Base-by-base conservation (phyloP, 805 yeast genomes). In the Candida sonorensis region DNA sequence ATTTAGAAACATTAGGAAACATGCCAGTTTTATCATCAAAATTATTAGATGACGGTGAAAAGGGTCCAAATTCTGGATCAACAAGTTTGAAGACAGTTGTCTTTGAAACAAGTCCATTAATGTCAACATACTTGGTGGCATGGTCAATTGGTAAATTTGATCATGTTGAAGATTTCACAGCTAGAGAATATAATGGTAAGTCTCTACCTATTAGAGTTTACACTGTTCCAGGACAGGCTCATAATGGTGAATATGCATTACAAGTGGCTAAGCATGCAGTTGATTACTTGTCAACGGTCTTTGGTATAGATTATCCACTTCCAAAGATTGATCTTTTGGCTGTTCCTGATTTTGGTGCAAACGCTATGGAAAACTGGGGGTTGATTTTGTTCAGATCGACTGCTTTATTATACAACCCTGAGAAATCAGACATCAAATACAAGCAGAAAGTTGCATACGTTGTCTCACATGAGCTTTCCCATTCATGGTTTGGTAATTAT, bases 281-380 rank as follows among this genome's bases (percentile, higher is more conserved):
- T 25, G 77, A 70, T 45, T 69, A 59, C 48, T 66, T 69, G 43
- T 62, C 72, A 10, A 48, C 46, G 27, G 59, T 69, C 15, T 73
- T 73, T 44, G 73, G 69, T 38, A 53, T 70, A 31, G 61, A 55
- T 26, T 84, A 81, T 50, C 92, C 94, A 71, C 65, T 84, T 45
- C 90, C 94, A 27, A 84, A 84, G 58, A 62, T 83, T 54, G 94
- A 85, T 51, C 64, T 82, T 58, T 62, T 85, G 23, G 88, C 88
- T 3, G 79, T 84, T 36, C 88, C 84, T 44, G 75, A 81, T 31
- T 81, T 79, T 51, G 72, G 83, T 20, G 87, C 86, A 36, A 84
- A 85, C 46, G 95, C 94, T 15, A 84, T 84, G 95, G 95, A 84
- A 61, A 85, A 85, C 62, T 84, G 88, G 84, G 94, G 94, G 17